phyloP scores from a whole-genome alignment of 768 basidiomycete genomes.

The Pleurotus tuber-regium region DNA sequence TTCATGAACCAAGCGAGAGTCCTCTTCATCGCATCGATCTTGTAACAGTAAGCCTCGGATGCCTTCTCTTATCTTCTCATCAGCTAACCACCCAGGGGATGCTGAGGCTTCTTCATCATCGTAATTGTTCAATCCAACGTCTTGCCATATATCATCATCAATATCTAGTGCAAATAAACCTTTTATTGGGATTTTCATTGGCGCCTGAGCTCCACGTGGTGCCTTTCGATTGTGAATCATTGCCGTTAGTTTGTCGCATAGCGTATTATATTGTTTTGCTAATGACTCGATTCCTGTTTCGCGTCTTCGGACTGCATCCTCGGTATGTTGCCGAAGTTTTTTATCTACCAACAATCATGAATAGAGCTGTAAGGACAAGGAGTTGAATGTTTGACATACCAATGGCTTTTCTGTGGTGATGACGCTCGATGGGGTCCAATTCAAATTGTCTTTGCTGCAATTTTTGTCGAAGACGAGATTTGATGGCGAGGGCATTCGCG shows the following conservation, averaged over 20 bases:
- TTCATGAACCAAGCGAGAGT: constrained; percentile 16
- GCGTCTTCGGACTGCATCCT: constrained; percentile 13
- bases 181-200: constrained; percentile 15
- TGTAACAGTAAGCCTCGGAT: neutral
- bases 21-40: constrained; percentile 10
- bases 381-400: constrained; percentile 9
- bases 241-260: constrained; percentile 17
- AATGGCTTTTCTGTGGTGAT: constrained; percentile 8
- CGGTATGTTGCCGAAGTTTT: constrained; percentile 18
- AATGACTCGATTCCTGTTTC: constrained; percentile 18
- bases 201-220: constrained; percentile 16
- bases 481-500: constrained; percentile 18
- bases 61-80: neutral
- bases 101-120: constrained; percentile 16
- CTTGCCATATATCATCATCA: constrained; percentile 29
- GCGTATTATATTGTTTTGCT: constrained; percentile 18
- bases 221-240: constrained; percentile 18
- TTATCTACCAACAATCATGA: constrained; percentile 15
- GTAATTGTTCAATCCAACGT: constrained; percentile 24
- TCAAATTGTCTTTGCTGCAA: constrained; percentile 19
- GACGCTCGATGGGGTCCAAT: constrained; percentile 11
- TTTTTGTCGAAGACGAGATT: constrained; percentile 14
- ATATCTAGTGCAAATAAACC: constrained; percentile 25
- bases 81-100: neutral
- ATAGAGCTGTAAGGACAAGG: neutral